Percentiles rank a stretch among this genome's conserved stretches.
Evolutionary conservation across 208 protist species (phyloP).

Genomic region (Herpetomonas muscarum): DNA sequence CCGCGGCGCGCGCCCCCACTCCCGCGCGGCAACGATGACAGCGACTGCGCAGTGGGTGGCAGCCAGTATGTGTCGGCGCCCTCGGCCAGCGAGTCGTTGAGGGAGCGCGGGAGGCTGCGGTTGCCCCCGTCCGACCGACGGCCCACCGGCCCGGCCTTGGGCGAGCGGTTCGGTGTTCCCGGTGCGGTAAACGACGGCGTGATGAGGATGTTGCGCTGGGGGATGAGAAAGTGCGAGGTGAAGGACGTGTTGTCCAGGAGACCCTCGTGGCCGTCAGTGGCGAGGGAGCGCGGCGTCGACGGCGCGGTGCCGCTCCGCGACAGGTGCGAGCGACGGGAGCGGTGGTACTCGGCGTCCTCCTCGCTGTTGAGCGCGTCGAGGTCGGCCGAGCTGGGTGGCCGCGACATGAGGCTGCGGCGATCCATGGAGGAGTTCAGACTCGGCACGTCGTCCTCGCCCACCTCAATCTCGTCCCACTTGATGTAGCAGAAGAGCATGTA

Average conservation of each 20-base stretch:
- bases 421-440: slow-evolving; percentile 27
- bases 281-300: slow-evolving; percentile 2
- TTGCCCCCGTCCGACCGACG: no score
- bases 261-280: background rate
- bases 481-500: slow-evolving; percentile 68
- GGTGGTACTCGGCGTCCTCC: background rate
- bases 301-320: no score
- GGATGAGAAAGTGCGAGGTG: slow-evolving; percentile 26
- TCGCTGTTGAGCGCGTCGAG: background rate
- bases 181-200: slow-evolving; percentile 14
- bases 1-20: no score
- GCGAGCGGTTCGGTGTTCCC: no score
- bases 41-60: no score
- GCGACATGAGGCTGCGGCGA: background rate
- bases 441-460: slow-evolving; percentile 23
- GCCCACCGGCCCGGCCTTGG: no score
- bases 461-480: slow-evolving; percentile 41
- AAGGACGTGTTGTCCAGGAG: slow-evolving; percentile 16
- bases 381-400: slow-evolving; percentile 6
- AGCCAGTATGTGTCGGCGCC: no score
- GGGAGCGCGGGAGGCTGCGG: no score
- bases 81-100: no score
- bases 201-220: slow-evolving; percentile 21
- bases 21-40: no score
- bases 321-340: no score